Evolutionary conservation across 768 basidiomycete species (phyloP).

Genomic region (Symmetrospora coprosmae): DNA sequence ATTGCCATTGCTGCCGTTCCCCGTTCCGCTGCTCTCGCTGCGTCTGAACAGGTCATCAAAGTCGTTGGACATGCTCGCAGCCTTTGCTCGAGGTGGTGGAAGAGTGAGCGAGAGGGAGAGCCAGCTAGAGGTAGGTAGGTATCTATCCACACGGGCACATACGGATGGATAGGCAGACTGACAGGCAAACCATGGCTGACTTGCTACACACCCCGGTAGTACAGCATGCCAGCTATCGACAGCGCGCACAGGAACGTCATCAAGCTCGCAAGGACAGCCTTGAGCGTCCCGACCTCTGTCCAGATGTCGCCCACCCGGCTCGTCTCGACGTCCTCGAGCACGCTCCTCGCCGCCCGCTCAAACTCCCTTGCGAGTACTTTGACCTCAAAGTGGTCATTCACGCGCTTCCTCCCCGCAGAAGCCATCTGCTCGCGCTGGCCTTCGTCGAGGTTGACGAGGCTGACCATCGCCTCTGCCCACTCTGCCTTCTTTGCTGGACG

Average conservation of each 20-base stretch:
- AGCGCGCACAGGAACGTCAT: background rate
- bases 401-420: slow-evolving; percentile 49
- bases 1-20: background rate
- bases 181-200: background rate
- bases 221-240: background rate
- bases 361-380: slow-evolving; percentile 36
- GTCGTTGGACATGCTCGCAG: slow-evolving; percentile 17
- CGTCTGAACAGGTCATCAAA: slow-evolving; percentile 19
- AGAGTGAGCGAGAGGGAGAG: too few species aligned
- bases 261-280: background rate
- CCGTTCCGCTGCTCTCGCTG: background rate
- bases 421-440: slow-evolving; percentile 45
- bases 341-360: slow-evolving; percentile 47
- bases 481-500: slow-evolving; percentile 47
- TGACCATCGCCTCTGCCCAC: slow-evolving; percentile 58
- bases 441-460: slow-evolving; percentile 41
- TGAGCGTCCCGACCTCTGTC: background rate
- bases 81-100: background rate
- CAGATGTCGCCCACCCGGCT: background rate
- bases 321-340: slow-evolving; percentile 46
- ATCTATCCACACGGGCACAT: too few species aligned
- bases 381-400: slow-evolving; percentile 56
- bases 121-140: too few species aligned
- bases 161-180: too few species aligned
- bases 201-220: background rate